Conservation (phyloP, 441 rosid species). For the Rhodomyrtus psidioides region DNA sequence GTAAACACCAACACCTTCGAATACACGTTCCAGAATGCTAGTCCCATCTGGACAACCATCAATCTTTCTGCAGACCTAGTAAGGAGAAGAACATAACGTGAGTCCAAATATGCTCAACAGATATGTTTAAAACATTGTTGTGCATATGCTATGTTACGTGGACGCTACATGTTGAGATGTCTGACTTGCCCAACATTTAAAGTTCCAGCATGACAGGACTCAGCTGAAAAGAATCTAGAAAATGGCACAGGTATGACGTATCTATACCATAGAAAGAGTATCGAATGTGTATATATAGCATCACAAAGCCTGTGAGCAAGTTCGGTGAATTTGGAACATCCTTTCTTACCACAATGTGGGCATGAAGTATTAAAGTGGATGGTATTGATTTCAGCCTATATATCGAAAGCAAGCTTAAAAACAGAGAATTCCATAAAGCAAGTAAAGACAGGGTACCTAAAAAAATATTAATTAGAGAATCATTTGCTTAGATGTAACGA, state of each 20-base stretch:
- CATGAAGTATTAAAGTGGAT: neutral
- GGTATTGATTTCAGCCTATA: neutral
- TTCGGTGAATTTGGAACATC: neutral
- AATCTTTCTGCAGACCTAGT: neutral
- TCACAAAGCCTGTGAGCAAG: neutral
- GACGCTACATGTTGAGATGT: neutral
- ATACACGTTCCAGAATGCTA: neutral
- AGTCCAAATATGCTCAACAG: neutral
- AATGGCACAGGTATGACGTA: neutral
- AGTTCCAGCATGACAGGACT: neutral
- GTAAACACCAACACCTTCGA: slow-evolving; percentile 69
- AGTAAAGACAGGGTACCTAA: neutral
- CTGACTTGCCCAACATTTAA: neutral
- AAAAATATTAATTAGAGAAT: neutral
- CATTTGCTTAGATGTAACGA: neutral
- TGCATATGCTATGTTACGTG: neutral
- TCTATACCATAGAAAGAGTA: neutral
- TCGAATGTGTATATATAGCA: neutral
- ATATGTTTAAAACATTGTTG: neutral
- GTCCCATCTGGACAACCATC: neutral
- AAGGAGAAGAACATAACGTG: neutral
- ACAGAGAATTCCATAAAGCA: neutral
- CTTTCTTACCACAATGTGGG: neutral
- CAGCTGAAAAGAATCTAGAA: neutral
- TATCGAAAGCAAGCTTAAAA: neutral